Base-by-base conservation (phyloP, 2,329 filamentous ascomycete species). In the Sporothrix mexicana region DNA sequence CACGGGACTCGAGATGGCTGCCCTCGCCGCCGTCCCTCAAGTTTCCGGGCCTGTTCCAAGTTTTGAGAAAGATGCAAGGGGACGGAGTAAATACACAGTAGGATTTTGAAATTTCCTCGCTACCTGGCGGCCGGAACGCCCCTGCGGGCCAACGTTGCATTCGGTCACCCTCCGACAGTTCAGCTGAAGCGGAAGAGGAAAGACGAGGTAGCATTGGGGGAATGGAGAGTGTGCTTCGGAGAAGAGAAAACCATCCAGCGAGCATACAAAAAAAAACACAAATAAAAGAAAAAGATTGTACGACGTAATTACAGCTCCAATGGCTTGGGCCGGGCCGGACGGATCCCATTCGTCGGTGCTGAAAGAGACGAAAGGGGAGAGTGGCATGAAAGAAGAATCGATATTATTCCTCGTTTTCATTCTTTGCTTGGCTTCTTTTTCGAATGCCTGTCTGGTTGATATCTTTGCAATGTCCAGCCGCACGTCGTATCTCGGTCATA, bases 141-240 rank as follows among this genome's bases (percentile, higher is more conserved):
- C 36, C n/a, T 47, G 69, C 57, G 69, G 69, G 57, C 57, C 69
- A 51, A 43, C 25, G 69, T 67, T 47, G 49, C 61, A 71, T 57
- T 62, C 70, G 69, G 70, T 15, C 70, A 7, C 15, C 30, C 23
- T 13, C 49, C 30, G 47, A 36, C 43, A 20, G 10, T 47, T 69
- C 66, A 69, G 66, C 66, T 69, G 43, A 12, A 13, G 2, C n/a
- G 17, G 30, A 67, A 67, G 23, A 51, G 64, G 64, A 67, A 67
- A 45, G 64, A 67, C 23, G 30, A 36, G 51, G 64, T 67, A 36
- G 45, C 23, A 67, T 51, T 36, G 64, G 45, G n/a, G 43, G 15
- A 12, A 15, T 64, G 64, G 23, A 8, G 15, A 49, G 62, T 23
- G 59, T 64, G 59, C 17, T 12, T 45, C 36, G 17, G 9, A 36